Base-by-base conservation (phyloP, 768 basidiomycete genomes). In the Terana coerulea region DNA sequence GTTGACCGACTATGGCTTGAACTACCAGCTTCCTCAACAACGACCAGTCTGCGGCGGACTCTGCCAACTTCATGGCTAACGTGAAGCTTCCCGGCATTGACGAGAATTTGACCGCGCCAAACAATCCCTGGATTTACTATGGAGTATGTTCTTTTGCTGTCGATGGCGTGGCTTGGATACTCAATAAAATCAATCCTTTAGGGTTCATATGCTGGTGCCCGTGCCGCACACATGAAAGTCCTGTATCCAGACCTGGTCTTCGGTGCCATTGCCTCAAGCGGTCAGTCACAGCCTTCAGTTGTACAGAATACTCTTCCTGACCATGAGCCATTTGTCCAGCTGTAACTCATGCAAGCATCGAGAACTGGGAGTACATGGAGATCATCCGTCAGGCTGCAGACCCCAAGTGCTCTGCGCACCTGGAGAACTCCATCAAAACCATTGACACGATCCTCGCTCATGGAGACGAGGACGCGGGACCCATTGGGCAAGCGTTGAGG, bases 121-220 rank as follows among this genome's bases (percentile, higher is more conserved):
- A 70, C 25, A 85, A 85, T 1, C 88, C 90, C 8, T 93, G 91
- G 91, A 91, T 93, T 49, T 93, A 95, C 65, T 95, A 95, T 61
- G 95, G 95, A 12, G 94, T 91, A 54, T 25, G 45, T 21, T 3
- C 31, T 24, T 37, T 12, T n/a, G 42, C 46, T n/a, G n/a, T n/a
- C n/a, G n/a, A n/a, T n/a, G 22, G 53, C 6, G 25, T 47, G 5
- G 12, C 4, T 42, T 26, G 24, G 30, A 22, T 45, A 2, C 47
- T n/a, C 6, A 21, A 47, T 12, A 30, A 24, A 19, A 14, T 19
- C 3, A 21, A 21, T 5, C 15, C 15, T 26, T 22, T 55, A 87
- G 86, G 88, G 89, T 7, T 93, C 90, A 0, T 95, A 95, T 59
- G 93, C 93, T 9, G 95, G 95, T 53, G 95, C 94, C 7, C 84